phyloP scores from a whole-genome alignment of 345 rosid genomes.

The Eucalyptus sideroxylon region DNA sequence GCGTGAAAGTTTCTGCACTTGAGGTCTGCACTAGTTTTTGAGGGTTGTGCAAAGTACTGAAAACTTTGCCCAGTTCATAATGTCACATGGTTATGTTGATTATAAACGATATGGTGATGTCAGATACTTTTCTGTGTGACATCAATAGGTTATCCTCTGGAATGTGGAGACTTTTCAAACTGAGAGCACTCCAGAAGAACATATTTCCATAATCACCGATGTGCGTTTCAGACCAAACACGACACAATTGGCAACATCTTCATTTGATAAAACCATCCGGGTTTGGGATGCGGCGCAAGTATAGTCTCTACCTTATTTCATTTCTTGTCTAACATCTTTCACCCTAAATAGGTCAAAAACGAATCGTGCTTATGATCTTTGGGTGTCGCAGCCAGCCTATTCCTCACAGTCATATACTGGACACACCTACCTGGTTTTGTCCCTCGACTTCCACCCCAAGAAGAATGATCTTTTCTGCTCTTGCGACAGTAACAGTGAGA shows the following conservation, averaged over 20 bases:
- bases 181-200: slow-evolving; percentile 62
- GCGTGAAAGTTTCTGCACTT: not conserved
- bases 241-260: slow-evolving; percentile 86
- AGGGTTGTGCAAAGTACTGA: not conserved
- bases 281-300: slow-evolving; percentile 87
- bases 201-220: slow-evolving; percentile 68
- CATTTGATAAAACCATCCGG: slow-evolving; percentile 69
- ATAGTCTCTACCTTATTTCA: not conserved
- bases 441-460: slow-evolving; percentile 93
- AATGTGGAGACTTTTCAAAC: slow-evolving; percentile 76
- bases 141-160: slow-evolving; percentile 67
- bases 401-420: slow-evolving; percentile 33
- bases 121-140: not conserved
- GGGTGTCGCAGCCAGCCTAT: slow-evolving; percentile 53
- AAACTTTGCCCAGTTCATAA: not conserved
- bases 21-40: not conserved
- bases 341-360: not conserved
- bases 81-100: not conserved
- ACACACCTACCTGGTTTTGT: slow-evolving; percentile 53
- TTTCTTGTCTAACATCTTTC: not conserved
- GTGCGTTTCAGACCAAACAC: slow-evolving; percentile 86
- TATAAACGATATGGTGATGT: not conserved
- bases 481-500: slow-evolving; percentile 81
- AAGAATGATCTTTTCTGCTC: slow-evolving; percentile 82
- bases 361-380: not conserved